These are phyloP conservation scores for Erythrophleum fordii DNA, from an alignment of 306 rosid genomes.

Conservation along the genomic window DNA sequence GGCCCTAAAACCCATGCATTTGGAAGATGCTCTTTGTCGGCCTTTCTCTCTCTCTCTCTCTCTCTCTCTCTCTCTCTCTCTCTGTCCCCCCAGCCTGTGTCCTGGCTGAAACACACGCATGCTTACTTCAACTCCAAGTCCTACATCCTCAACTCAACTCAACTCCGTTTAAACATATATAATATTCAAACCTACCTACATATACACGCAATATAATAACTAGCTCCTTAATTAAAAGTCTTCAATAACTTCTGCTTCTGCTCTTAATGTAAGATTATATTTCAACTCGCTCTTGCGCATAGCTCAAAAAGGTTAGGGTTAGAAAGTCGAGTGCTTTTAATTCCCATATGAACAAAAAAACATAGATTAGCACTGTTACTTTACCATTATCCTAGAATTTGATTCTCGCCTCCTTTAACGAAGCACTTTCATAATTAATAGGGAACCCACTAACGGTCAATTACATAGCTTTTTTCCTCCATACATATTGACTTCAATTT, in stretches of 20 bases:
- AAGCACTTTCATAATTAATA: too few relatives aligned
- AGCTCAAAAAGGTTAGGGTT: background rate
- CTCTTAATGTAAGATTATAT: background rate
- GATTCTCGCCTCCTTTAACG: too few relatives aligned
- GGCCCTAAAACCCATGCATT: constrained; percentile 16
- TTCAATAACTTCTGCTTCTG: too few relatives aligned
- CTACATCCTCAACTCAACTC: background rate
- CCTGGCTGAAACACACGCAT: background rate
- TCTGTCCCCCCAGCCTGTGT: too few relatives aligned
- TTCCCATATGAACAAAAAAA: background rate
- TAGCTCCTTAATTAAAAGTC: too few relatives aligned
- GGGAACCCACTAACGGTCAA: background rate
- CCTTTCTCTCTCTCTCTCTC: background rate
- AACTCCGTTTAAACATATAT: background rate
- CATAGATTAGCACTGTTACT: background rate
- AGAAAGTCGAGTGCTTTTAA: background rate
- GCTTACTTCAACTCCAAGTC: background rate
- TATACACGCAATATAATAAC: too few relatives aligned
- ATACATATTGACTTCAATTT: background rate
- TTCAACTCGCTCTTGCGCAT: background rate
- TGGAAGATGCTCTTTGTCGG: constrained; percentile 1
- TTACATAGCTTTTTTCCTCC: background rate
- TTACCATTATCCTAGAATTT: background rate
- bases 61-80: background rate
- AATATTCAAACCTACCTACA: too few relatives aligned